Conservation (phyloP, 345 rosid genomes). For the Populus pruinosa region DNA sequence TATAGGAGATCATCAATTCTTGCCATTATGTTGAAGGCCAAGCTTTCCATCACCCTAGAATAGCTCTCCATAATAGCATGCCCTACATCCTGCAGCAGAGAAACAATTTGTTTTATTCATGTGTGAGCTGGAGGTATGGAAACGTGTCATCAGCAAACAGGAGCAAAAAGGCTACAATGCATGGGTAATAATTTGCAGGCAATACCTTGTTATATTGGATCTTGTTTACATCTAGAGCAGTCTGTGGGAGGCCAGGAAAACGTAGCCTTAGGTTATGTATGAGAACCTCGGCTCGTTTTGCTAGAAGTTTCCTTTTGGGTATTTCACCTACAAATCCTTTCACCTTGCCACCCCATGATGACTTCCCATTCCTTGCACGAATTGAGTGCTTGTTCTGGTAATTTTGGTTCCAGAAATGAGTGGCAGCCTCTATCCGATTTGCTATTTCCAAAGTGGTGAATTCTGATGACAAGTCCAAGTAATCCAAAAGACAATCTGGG, state of each 20-base stretch:
- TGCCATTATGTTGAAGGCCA: conserved; percentile 41
- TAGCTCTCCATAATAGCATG: conserved; percentile 48
- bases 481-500: conserved; percentile 33
- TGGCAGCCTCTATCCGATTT: conserved; percentile 24
- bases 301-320: conserved; percentile 15
- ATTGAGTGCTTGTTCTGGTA: not conserved
- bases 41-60: conserved; percentile 48
- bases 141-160: not conserved
- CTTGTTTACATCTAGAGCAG: conserved; percentile 22
- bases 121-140: not conserved
- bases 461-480: conserved; percentile 25
- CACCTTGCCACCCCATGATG: conserved; percentile 19
- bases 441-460: conserved; percentile 18
- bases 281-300: conserved; percentile 21
- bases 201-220: conserved; percentile 26
- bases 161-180: not conserved
- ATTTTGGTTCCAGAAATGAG: conserved; percentile 19
- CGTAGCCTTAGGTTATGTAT: conserved; percentile 16
- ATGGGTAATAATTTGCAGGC: not conserved
- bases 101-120: not conserved
- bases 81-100: conserved; percentile 44
- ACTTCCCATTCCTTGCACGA: not conserved
- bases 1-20: conserved; percentile 42
- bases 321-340: conserved; percentile 11
- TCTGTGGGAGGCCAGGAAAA: conserved; percentile 27